These are phyloP conservation scores for Phytophthora pistaciae DNA, from an alignment of 352 stramenopile genomes.

Conservation along the genomic window DNA sequence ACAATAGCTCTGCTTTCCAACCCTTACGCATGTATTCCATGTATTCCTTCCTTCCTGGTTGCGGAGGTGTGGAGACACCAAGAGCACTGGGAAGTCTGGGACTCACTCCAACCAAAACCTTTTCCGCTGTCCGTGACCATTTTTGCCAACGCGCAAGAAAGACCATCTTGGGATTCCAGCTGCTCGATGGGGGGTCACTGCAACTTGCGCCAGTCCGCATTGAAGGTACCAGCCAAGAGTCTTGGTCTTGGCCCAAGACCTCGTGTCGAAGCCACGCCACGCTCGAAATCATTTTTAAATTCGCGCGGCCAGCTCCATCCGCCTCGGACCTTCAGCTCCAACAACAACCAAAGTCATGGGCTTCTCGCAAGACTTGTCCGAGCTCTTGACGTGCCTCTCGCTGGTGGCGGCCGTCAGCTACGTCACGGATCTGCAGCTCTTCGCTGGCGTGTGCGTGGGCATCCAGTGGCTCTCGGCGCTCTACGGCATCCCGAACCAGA, in stretches of 20 bases:
- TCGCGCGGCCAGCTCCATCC: not conserved
- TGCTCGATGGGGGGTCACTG: conserved; percentile 2
- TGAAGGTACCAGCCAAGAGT: not conserved
- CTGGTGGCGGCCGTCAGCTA: conserved; percentile 47
- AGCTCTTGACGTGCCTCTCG: conserved; percentile 45
- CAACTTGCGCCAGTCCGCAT: conserved; percentile 5
- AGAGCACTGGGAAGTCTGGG: not conserved
- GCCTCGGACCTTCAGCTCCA: not conserved
- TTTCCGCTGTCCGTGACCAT: not conserved
- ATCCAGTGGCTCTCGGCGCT: conserved; percentile 70
- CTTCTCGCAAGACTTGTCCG: conserved; percentile 55
- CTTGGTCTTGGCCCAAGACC: too few relatives aligned
- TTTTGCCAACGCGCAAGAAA: not conserved
- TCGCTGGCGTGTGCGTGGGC: conserved; percentile 56
- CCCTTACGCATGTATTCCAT: too few relatives aligned
- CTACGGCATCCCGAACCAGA: conserved; percentile 69
- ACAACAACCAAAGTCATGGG: conserved; percentile 17
- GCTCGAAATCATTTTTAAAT: conserved; percentile 1
- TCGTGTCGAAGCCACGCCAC: too few relatives aligned
- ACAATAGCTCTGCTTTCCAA: too few relatives aligned
- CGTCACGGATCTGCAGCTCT: conserved; percentile 52
- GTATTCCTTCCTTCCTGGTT: not conserved
- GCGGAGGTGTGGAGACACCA: not conserved
- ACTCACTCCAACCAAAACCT: not conserved
- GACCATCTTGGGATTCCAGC: not conserved